phyloP scores from a whole-genome alignment of 2,329 filamentous ascomycete genomes.

The Berkeleyomyces rouxiae region DNA sequence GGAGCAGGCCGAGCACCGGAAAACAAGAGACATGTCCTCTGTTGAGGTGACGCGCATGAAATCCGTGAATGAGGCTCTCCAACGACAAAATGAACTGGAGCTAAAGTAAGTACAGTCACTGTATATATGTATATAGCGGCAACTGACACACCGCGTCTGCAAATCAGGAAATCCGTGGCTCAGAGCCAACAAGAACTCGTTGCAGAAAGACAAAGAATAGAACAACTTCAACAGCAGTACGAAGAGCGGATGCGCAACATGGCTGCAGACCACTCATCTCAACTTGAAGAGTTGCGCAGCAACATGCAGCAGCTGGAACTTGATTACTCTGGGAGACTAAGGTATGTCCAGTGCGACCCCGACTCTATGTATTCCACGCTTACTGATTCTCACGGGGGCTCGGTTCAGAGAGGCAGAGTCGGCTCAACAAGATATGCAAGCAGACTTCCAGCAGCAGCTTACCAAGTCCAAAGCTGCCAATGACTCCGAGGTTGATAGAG shows the following conservation, averaged over 20 bases:
- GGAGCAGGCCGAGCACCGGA: slow-evolving; percentile 27
- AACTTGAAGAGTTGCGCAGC: slow-evolving; percentile 15
- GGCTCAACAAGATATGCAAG: slow-evolving; percentile 15
- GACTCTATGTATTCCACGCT: background rate
- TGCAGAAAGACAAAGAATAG: slow-evolving; percentile 5
- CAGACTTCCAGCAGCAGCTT: slow-evolving; percentile 26
- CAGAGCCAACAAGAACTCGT: slow-evolving; percentile 16
- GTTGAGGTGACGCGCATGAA: slow-evolving; percentile 42
- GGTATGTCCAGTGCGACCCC: slow-evolving; percentile 5
- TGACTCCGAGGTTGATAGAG: slow-evolving; percentile 34
- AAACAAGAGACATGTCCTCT: slow-evolving; percentile 30
- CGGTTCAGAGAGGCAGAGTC: background rate
- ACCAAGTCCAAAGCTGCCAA: slow-evolving; percentile 29
- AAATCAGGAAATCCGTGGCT: slow-evolving; percentile 9
- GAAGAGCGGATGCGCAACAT: slow-evolving; percentile 5
- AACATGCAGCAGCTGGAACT: slow-evolving; percentile 16
- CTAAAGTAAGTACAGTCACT: slow-evolving; percentile 26
- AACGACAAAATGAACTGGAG: slow-evolving; percentile 53
- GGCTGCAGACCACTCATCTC: background rate
- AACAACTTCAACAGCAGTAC: slow-evolving; percentile 2
- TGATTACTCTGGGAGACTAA: slow-evolving; percentile 5
- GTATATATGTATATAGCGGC: background rate
- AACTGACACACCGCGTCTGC: background rate
- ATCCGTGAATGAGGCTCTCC: slow-evolving; percentile 52
- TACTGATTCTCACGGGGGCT: background rate